phyloP scores from a whole-genome alignment of 345 rosid genomes.

The Salix dunnii region DNA sequence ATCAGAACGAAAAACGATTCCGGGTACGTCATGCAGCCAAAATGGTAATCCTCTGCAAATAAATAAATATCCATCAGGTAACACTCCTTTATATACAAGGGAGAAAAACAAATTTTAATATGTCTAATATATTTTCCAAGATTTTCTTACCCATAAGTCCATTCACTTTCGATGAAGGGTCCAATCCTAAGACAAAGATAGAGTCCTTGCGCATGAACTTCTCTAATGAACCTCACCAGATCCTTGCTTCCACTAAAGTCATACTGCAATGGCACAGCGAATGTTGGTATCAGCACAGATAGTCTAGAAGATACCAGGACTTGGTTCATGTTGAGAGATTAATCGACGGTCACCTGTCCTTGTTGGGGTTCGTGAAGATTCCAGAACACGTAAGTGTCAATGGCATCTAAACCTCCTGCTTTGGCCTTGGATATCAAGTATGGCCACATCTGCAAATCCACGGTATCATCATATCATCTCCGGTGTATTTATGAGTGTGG shows the following conservation, averaged over 20 bases:
- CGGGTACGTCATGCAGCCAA: constrained; percentile 3
- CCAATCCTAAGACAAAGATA: constrained; percentile 74
- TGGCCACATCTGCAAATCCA: constrained; percentile 68
- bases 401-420: constrained; percentile 79
- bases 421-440: constrained; percentile 67
- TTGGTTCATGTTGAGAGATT: background rate
- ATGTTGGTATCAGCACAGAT: background rate
- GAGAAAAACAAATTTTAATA: too few relatives aligned
- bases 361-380: constrained; percentile 73
- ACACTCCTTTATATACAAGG: background rate
- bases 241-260: constrained; percentile 72
- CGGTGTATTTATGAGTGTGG: too few relatives aligned
- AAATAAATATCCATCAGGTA: background rate
- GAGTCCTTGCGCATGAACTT: constrained; percentile 67
- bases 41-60: background rate
- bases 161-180: constrained; percentile 71
- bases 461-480: too few relatives aligned
- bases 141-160: constrained; percentile 65
- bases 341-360: constrained; percentile 45
- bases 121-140: too few relatives aligned
- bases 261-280: constrained; percentile 36
- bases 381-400: constrained; percentile 86
- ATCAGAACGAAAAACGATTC: constrained; percentile 4
- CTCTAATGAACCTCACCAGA: constrained; percentile 61
- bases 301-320: background rate